Conservation (phyloP, 2,329 filamentous ascomycete species). For the Penicillium frequentans region DNA sequence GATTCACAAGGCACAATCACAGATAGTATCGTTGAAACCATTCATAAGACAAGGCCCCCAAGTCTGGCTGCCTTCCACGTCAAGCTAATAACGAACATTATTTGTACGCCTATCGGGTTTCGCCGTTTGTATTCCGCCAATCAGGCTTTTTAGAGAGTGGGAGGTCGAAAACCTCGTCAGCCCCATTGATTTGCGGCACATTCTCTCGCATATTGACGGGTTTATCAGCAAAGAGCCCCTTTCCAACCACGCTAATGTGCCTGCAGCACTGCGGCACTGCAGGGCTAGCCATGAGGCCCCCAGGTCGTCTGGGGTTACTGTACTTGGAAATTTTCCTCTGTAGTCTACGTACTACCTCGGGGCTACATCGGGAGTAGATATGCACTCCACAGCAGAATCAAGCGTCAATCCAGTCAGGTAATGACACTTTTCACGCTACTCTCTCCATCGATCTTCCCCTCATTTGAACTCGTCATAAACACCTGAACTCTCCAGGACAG, state of each 20-base stretch:
- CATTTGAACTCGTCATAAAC: neutral
- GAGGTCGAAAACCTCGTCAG: neutral
- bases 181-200: neutral
- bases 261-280: neutral
- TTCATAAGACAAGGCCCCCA: neutral
- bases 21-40: neutral
- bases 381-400: neutral
- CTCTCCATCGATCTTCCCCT: neutral
- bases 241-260: neutral
- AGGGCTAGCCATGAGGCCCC: neutral
- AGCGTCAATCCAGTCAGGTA: too few relatives aligned
- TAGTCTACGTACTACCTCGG: neutral
- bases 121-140: too few relatives aligned
- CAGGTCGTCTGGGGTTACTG: neutral
- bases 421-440: neutral
- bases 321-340: neutral
- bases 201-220: neutral
- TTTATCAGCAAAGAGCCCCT: neutral
- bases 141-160: neutral
- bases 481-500: neutral
- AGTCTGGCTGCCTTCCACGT: neutral
- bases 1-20: neutral
- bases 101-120: neutral
- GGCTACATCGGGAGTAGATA: neutral
- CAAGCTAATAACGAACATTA: neutral